Conservation (phyloP, 495 filamentous ascomycete species). For the Lasiosphaeria ovina region DNA sequence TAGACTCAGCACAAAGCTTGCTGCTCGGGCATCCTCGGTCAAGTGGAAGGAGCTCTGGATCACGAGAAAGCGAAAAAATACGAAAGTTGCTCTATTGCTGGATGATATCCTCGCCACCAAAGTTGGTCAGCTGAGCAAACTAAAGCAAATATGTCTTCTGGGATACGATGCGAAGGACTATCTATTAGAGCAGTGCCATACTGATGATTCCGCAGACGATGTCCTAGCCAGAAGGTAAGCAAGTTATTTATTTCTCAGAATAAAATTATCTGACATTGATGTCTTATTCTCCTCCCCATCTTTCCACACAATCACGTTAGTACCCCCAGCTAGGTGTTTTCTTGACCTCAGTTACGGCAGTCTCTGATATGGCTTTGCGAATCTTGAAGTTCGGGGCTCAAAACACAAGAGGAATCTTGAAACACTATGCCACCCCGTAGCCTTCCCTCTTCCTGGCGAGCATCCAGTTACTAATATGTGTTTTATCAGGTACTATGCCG, state of each 20-base stretch:
- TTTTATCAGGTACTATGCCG: constrained; percentile 65
- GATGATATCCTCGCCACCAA: constrained; percentile 70
- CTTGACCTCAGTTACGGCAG: not conserved
- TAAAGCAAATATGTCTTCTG: constrained; percentile 62
- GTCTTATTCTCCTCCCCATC: too few species aligned
- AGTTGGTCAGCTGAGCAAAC: constrained; percentile 64
- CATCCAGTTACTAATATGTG: constrained; percentile 10
- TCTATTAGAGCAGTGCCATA: constrained; percentile 62
- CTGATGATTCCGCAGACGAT: constrained; percentile 64
- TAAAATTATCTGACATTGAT: too few species aligned
- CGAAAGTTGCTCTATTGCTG: constrained; percentile 54
- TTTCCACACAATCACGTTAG: too few species aligned
- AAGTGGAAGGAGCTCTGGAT: constrained; percentile 78
- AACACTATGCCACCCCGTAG: not conserved
- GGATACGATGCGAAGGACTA: constrained; percentile 91
- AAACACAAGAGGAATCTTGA: too few species aligned
- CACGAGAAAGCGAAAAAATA: constrained; percentile 54
- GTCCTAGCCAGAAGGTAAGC: constrained; percentile 74
- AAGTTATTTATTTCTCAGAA: not conserved
- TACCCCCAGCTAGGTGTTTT: not conserved
- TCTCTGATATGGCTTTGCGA: too few species aligned
- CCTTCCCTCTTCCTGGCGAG: not conserved
- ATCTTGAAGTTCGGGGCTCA: not conserved
- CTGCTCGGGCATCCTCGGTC: constrained; percentile 48
- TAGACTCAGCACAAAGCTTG: constrained; percentile 56